These are phyloP conservation scores for Botrytis porri DNA, from an alignment of 2,329 filamentous ascomycete species.

Conservation along the genomic window DNA sequence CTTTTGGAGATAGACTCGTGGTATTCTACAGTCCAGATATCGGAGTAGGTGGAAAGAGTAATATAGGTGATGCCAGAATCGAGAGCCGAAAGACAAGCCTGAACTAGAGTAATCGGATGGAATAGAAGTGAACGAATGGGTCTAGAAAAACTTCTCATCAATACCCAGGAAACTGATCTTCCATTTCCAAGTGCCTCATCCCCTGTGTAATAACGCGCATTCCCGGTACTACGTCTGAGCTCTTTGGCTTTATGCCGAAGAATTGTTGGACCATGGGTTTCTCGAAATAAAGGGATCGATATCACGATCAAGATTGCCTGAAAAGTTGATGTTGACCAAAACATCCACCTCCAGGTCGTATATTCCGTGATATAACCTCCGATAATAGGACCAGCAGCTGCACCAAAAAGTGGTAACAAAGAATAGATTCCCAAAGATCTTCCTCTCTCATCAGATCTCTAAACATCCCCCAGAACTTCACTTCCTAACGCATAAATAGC, in stretches of 20 bases:
- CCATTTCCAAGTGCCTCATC: slow-evolving; percentile 29
- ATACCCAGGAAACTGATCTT: neutral
- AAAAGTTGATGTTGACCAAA: slow-evolving; percentile 49
- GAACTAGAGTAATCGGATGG: neutral
- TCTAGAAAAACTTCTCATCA: slow-evolving; percentile 26
- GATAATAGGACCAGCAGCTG: slow-evolving; percentile 44
- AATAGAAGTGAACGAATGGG: neutral
- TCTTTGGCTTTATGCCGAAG: slow-evolving; percentile 36
- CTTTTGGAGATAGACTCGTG: slow-evolving; percentile 48
- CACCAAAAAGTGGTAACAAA: slow-evolving; percentile 36
- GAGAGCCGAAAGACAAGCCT: neutral
- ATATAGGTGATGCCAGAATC: neutral
- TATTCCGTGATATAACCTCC: slow-evolving; percentile 50
- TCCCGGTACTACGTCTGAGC: neutral
- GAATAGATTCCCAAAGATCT: slow-evolving; percentile 40
- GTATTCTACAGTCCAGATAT: neutral
- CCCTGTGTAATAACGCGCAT: slow-evolving; percentile 32
- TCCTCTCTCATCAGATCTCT: slow-evolving; percentile 47
- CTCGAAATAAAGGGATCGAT: slow-evolving; percentile 44
- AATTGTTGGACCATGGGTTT: slow-evolving; percentile 50
- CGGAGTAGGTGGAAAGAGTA: neutral
- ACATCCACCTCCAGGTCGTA: slow-evolving; percentile 52
- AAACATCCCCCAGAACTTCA: slow-evolving; percentile 46
- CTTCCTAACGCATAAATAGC: slow-evolving; percentile 46
- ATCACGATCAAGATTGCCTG: slow-evolving; percentile 41